Conservation (phyloP, 2,329 filamentous ascomycete species). For the Fusarium keratoplasticum region DNA sequence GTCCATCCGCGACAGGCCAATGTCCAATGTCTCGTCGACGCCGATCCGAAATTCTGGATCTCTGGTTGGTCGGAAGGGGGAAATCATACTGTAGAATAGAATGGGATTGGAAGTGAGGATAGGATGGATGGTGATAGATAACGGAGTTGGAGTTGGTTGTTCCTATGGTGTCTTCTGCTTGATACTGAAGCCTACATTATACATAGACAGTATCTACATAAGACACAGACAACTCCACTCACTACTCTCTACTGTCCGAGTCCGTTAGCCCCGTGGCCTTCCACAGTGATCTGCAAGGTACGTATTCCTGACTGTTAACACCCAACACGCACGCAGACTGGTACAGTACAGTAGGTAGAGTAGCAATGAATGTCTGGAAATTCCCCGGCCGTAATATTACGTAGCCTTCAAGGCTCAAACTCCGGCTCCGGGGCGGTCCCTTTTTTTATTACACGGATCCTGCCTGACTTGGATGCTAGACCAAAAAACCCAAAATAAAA, state of each 20-base stretch:
- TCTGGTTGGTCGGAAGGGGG: conserved; percentile 34
- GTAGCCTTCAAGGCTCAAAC: background rate
- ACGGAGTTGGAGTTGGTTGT: conserved; percentile 6
- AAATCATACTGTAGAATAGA: background rate
- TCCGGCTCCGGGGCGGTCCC: background rate
- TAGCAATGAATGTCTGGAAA: background rate
- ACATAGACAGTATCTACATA: background rate
- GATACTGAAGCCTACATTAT: background rate
- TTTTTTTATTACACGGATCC: background rate
- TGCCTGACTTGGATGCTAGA: background rate
- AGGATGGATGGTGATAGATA: background rate
- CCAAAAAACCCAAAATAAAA: background rate
- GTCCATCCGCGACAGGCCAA: conserved; percentile 37
- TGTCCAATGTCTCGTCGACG: conserved; percentile 46
- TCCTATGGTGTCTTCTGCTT: background rate
- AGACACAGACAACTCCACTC: background rate
- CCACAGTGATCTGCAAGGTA: background rate
- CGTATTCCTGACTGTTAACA: background rate
- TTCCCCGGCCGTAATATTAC: conserved; percentile 11
- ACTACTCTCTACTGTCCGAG: background rate
- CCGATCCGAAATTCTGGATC: conserved; percentile 41
- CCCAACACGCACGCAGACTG: background rate
- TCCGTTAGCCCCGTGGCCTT: background rate
- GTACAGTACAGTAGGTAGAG: background rate
- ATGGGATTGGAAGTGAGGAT: background rate